Evolutionary conservation across 2,329 filamentous ascomycete species (phyloP), one percentile per base, ranked within the genome.

Genomic region (Neocucurbitaria cava): DNA sequence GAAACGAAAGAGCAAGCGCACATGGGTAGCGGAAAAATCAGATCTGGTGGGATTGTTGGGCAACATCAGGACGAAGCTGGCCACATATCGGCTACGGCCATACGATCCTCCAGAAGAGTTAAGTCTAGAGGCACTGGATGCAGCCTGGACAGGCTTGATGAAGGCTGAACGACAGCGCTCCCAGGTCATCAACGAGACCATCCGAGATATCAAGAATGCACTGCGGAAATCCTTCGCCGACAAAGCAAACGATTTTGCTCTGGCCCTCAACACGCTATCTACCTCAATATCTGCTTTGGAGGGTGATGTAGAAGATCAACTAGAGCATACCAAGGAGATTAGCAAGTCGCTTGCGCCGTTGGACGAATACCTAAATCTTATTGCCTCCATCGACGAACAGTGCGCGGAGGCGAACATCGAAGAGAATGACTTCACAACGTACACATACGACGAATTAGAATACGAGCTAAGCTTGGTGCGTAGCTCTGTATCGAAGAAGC

Each of bases 351-450:
- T 99, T 11, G 85, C 91, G 8, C 94, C 94, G 3, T 83, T 99
- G n/a, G 92, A 97, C 67, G 86, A 90, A 56, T 99, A 96, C 73
- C 84, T 99, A 36, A 88, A 91, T 59, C 90, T 92, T 60, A 97
- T 99, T 71, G 90, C 87, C 13, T 87, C 86, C 10, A 85, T 98
- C 43, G 93, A 97, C 70, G 86, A 87, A 60, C 92, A 96, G 77
- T 99, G 95, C 74, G 85, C 89, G 56, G 94, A 98, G 79, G 95
- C 95, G 58, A 98, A 99, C 74, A 97, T 99, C 61, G 95, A 99
- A 77, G 95, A 99, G 71, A 99, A 99, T 76, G 95, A 99, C 79
- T 98, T 95, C 76, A 99, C 95, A n/a, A 98, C 94, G 8, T 98
- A 98, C 78, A 96, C 94, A 9, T 95, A 98, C 75, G 95, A 99